A percentile compares a stretch with the other conserved stretches of the same genome.
These are phyloP conservation scores for Thelonectria discophora DNA, from an alignment of 2,329 filamentous ascomycete genomes.

Conservation along the genomic window DNA sequence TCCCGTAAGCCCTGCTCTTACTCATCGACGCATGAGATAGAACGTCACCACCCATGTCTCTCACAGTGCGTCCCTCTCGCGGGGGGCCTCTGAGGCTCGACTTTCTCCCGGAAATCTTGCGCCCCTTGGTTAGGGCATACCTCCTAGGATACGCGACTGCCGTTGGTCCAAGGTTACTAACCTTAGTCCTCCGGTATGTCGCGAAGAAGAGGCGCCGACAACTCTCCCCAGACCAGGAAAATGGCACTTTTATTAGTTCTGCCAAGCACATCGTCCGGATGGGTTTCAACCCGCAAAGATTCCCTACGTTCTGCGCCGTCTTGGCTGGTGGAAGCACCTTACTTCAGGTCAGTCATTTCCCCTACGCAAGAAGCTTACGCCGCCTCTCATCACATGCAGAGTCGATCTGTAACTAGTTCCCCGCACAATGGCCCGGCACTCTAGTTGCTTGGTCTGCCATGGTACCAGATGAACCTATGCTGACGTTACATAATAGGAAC, in stretches of 20 bases:
- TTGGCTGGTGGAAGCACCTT: slow-evolving; percentile 68
- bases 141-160: slow-evolving; percentile 68
- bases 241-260: slow-evolving; percentile 46
- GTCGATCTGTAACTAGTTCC: neutral
- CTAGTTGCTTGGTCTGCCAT: neutral
- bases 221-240: slow-evolving; percentile 41
- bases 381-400: slow-evolving; percentile 15
- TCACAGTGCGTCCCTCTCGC: slow-evolving; percentile 29
- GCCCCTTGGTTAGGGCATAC: slow-evolving; percentile 68
- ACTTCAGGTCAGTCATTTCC: slow-evolving; percentile 59
- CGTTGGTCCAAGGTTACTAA: slow-evolving; percentile 65
- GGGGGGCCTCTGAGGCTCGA: slow-evolving; percentile 39
- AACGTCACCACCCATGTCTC: slow-evolving; percentile 26
- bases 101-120: slow-evolving; percentile 58
- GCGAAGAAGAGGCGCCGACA: slow-evolving; percentile 48
- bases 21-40: slow-evolving; percentile 30
- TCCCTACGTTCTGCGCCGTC: slow-evolving; percentile 69
- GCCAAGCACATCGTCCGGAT: slow-evolving; percentile 55
- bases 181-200: slow-evolving; percentile 61
- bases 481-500: slow-evolving; percentile 40
- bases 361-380: neutral
- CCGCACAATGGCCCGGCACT: slow-evolving; percentile 8
- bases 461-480: slow-evolving; percentile 12
- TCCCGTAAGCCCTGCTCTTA: slow-evolving; percentile 34
- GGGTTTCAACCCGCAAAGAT: slow-evolving; percentile 64